phyloP scores from a whole-genome alignment of 1,284 basidiomycete species.

The Kwoniella shivajii region DNA sequence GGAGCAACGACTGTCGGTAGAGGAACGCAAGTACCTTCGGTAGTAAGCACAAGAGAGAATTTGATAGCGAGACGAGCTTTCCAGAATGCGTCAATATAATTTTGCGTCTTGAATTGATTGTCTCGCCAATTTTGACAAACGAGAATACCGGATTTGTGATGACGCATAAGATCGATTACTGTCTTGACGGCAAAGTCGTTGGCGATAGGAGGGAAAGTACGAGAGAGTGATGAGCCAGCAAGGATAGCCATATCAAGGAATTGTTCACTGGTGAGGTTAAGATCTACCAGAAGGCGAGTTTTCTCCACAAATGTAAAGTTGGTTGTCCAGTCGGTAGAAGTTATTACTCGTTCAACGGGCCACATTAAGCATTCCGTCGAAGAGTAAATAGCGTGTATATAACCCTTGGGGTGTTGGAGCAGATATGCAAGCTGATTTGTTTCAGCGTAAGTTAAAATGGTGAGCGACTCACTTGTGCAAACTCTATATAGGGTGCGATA shows the following conservation, averaged over 20 bases:
- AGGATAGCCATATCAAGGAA: constrained; percentile 93
- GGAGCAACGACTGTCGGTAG: constrained; percentile 74
- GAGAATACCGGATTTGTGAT: constrained; percentile 80
- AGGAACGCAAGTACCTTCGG: constrained; percentile 84
- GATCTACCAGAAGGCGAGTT: constrained; percentile 70
- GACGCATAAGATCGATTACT: constrained; percentile 84
- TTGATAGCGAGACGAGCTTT: constrained; percentile 90
- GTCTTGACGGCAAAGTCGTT: constrained; percentile 74
- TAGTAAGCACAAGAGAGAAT: constrained; percentile 85
- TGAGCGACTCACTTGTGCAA: constrained; percentile 75
- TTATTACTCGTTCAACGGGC: constrained; percentile 88
- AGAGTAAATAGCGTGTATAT: constrained; percentile 92
- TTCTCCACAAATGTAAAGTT: constrained; percentile 88
- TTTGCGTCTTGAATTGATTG: constrained; percentile 31
- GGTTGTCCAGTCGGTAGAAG: constrained; percentile 74
- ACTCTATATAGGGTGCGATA: constrained; percentile 90
- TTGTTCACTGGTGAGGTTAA: constrained; percentile 80
- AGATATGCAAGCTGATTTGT: constrained; percentile 79
- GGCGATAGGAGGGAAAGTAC: constrained; percentile 80
- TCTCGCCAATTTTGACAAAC: constrained; percentile 75
- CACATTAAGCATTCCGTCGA: constrained; percentile 89
- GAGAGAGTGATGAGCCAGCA: constrained; percentile 83
- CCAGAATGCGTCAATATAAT: constrained; percentile 83
- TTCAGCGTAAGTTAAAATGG: background rate
- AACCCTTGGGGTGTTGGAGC: constrained; percentile 87